Percentiles rank a stretch among this genome's conserved stretches.
Conservation (phyloP, 1,139 yeast species). For the Pichia sp. region DNA sequence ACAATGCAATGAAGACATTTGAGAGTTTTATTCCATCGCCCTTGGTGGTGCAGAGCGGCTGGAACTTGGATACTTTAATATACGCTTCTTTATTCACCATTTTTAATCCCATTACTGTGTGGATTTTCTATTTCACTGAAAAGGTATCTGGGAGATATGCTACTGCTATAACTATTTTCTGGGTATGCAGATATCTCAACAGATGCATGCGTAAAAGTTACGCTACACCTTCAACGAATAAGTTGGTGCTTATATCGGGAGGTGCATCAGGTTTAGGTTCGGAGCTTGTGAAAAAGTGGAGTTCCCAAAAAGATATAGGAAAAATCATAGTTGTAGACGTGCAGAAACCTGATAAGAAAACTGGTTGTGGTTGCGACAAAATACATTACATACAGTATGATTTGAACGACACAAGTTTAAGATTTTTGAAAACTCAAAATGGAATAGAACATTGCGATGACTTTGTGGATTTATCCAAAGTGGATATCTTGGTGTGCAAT, state of each 20-base stretch:
- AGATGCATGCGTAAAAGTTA: not conserved
- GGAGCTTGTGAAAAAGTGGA: conserved; percentile 20
- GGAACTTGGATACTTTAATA: conserved; percentile 24
- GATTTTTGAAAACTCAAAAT: too few species aligned
- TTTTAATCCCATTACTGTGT: conserved; percentile 24
- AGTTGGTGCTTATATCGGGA: conserved; percentile 30
- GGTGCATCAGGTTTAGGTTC: conserved; percentile 33
- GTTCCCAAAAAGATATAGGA: conserved; percentile 4
- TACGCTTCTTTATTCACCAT: conserved; percentile 19
- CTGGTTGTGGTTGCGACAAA: not conserved
- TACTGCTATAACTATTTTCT: conserved; percentile 15
- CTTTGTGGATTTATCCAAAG: conserved; percentile 16
- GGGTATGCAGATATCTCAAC: conserved; percentile 24
- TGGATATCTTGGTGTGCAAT: conserved; percentile 63
- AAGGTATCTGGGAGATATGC: conserved; percentile 2
- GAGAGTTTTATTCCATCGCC: conserved; percentile 17
- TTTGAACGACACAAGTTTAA: conserved; percentile 15
- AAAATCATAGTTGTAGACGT: conserved; percentile 20
- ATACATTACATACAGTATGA: conserved; percentile 20
- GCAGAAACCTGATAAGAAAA: not conserved
- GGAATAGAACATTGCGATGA: conserved; percentile 13
- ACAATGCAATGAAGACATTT: not conserved
- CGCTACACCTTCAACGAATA: not conserved
- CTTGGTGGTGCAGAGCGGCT: conserved; percentile 16
- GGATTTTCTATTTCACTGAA: conserved; percentile 11